phyloP scores from a whole-genome alignment of 2,329 filamentous ascomycete genomes.

The Penicillium sp. region DNA sequence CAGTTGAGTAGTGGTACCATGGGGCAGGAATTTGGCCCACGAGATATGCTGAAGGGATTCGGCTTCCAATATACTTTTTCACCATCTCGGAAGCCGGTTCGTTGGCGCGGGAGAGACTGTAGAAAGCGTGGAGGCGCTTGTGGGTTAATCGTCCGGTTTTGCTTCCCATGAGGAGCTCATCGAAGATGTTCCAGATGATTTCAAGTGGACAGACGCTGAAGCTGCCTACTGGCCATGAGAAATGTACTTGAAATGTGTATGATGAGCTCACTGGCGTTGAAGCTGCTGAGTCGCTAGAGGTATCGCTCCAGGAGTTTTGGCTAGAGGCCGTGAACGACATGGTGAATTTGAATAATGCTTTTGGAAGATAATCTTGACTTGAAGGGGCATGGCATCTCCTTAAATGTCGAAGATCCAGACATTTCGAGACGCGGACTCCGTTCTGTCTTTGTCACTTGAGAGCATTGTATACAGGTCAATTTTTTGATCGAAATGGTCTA shows the following conservation, averaged over 20 bases:
- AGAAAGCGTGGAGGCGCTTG: constrained; percentile 3
- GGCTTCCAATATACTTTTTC: not conserved
- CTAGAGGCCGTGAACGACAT: not conserved
- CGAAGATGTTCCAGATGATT: constrained; percentile 9
- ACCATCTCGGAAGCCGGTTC: not conserved
- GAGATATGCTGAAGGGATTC: not conserved
- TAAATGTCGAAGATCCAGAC: not conserved
- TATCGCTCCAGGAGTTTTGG: not conserved
- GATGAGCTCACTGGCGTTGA: not conserved
- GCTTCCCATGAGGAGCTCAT: not conserved
- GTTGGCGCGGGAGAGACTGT: not conserved
- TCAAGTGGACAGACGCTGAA: constrained; percentile 8
- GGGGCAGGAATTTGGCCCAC: not conserved
- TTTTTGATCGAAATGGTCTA: not conserved
- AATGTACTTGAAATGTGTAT: not conserved
- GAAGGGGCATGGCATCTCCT: not conserved
- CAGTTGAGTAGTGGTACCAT: not conserved
- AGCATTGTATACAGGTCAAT: not conserved
- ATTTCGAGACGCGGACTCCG: not conserved
- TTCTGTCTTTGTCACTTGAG: not conserved
- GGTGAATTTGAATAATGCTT: not conserved
- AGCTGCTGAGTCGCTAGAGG: not conserved
- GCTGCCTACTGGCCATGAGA: not conserved
- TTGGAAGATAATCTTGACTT: not conserved
- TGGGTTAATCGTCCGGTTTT: constrained; percentile 4